phyloP scores from a whole-genome alignment of 768 basidiomycete species.

The Lentinula lateritia region DNA sequence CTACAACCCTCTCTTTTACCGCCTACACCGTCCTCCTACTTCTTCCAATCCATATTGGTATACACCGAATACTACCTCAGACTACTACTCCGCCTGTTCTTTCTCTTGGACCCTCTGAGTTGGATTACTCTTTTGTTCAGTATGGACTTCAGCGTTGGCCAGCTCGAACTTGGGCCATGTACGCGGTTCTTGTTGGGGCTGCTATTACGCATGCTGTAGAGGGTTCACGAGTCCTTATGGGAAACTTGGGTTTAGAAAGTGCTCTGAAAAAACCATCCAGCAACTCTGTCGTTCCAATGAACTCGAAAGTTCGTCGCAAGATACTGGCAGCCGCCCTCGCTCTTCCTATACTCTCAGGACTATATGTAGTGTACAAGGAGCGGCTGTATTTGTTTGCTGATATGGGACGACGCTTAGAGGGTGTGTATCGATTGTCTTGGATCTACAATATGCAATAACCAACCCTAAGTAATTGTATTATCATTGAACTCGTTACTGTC shows the following conservation, averaged over 20 bases:
- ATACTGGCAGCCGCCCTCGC: constrained; percentile 25
- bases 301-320: constrained; percentile 17
- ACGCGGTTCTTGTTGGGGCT: constrained; percentile 53
- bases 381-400: constrained; percentile 52
- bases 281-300: constrained; percentile 18
- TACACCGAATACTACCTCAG: constrained; percentile 58
- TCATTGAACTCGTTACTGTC: no score
- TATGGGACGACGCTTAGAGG: constrained; percentile 43
- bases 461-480: not conserved
- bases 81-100: constrained; percentile 41
- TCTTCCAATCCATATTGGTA: constrained; percentile 64
- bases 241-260: constrained; percentile 25
- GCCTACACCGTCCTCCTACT: constrained; percentile 58
- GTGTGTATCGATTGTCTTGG: constrained; percentile 39
- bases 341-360: constrained; percentile 51
- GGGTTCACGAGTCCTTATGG: constrained; percentile 46
- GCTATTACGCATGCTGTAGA: constrained; percentile 59
- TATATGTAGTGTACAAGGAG: constrained; percentile 50
- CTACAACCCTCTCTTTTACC: constrained; percentile 45
- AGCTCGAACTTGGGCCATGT: constrained; percentile 53
- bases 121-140: constrained; percentile 84
- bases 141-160: constrained; percentile 61
- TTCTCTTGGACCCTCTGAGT: constrained; percentile 64
- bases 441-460: constrained; percentile 22
- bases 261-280: not conserved